Percentiles rank a stretch among this genome's conserved stretches.
phyloP scores from a whole-genome alignment of 2,329 filamentous ascomycete genomes.

The Alternaria conjuncta region DNA sequence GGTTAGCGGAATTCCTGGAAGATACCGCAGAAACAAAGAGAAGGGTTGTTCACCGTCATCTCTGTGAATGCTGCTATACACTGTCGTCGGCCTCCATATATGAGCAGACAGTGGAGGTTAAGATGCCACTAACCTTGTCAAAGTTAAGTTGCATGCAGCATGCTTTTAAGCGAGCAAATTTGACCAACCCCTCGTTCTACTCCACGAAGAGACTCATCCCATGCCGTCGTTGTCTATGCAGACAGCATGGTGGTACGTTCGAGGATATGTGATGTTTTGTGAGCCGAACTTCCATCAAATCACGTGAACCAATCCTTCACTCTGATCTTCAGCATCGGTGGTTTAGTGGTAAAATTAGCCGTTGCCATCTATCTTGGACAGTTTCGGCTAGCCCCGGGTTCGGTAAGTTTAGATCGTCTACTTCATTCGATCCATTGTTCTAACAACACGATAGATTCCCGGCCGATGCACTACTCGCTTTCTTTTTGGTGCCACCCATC shows the following conservation, averaged over 20 bases:
- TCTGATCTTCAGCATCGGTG: constrained; percentile 8
- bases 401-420: background rate
- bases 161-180: constrained; percentile 6
- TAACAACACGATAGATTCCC: background rate
- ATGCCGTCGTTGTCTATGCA: background rate
- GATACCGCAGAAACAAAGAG: background rate
- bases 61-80: background rate
- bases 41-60: background rate
- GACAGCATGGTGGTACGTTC: background rate
- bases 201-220: background rate
- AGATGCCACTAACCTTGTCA: background rate
- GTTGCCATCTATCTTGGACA: constrained; percentile 12
- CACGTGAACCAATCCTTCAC: background rate
- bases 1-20: background rate
- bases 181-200: background rate
- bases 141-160: background rate
- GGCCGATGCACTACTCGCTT: background rate
- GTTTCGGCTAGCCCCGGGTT: constrained; percentile 19
- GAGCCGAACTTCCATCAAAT: background rate
- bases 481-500: background rate
- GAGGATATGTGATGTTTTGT: background rate
- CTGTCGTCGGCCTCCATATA: background rate
- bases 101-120: background rate
- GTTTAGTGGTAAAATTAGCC: constrained; percentile 24
- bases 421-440: background rate